Base-by-base conservation (phyloP, 768 basidiomycete genomes). In the Lentinula lateritia region DNA sequence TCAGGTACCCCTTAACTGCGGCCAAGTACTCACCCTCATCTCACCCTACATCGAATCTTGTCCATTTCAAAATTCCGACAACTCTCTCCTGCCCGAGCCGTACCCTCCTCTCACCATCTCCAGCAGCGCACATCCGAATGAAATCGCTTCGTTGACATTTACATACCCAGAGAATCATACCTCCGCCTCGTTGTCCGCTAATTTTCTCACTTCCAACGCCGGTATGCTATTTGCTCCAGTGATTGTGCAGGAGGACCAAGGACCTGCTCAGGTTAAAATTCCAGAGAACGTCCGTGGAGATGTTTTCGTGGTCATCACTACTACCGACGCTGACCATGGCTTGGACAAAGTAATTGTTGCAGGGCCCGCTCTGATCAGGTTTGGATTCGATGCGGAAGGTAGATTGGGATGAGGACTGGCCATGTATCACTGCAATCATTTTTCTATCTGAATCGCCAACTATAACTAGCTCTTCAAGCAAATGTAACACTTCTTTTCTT, bases 241-340 rank as follows among this genome's bases (percentile, higher is more conserved):
- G 38, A 75, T 77, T 10, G 68, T 73, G 54, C 75, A 66, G 39
- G 64, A 60, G 55, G 71, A 69, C 50, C 64, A 66, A 63, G n/a
- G n/a, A n/a, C 8, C 46, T 48, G 18, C n/a, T 7, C 70, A 74
- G 53, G 69, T 74, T 18, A 67, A 67, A 35, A 70, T 86, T 20
- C 86, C 85, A 0, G 61, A 65, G 8, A 74, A 74, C 2, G 60
- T 85, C 13, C 65, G 64, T 59, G 86, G 86, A 3, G 76, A 78
- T 5, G 80, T 82, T 9, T 89, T 82, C 70, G 78, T 80, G 7
- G 68, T 84, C 59, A 73, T 84, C 59, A 73, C 85, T 50, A 79
- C 74, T 57, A 75, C 66, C 64, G 73, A 71, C 65, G 73, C 72
- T 63, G 23, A 50, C 12, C 28, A 28, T 15, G 72, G 78, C 23